Conservation (phyloP, 2,329 filamentous ascomycete species). For the Pezicula neosporulosa region DNA sequence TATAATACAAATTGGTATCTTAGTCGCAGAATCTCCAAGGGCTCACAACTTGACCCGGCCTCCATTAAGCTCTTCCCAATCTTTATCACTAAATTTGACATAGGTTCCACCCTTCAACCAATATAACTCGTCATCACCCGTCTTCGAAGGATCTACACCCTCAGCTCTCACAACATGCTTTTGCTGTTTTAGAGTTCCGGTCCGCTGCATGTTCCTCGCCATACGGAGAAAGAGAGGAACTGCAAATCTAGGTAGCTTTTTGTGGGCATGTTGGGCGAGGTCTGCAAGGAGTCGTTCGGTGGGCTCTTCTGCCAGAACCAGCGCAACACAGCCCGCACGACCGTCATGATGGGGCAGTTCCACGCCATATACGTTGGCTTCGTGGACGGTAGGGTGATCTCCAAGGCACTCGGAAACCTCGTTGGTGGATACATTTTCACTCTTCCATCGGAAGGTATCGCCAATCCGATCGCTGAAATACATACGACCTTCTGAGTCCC, state of each 20-base stretch:
- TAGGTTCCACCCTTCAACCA: slow-evolving; percentile 63
- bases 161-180: slow-evolving; percentile 70
- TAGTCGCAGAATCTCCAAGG: too few relatives aligned
- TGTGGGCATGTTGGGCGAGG: slow-evolving; percentile 55
- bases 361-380: slow-evolving; percentile 87
- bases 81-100: slow-evolving; percentile 58
- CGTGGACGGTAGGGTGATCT: slow-evolving; percentile 60
- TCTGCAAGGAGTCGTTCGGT: slow-evolving; percentile 47
- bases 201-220: slow-evolving; percentile 58
- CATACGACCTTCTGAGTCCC: slow-evolving; percentile 65
- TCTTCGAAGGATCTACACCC: slow-evolving; percentile 65
- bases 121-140: slow-evolving; percentile 45
- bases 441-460: slow-evolving; percentile 78
- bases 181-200: slow-evolving; percentile 87
- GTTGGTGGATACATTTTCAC: slow-evolving; percentile 77
- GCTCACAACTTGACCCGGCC: slow-evolving; percentile 54
- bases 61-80: slow-evolving; percentile 66
- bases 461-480: slow-evolving; percentile 82
- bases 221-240: slow-evolving; percentile 75
- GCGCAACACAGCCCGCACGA: slow-evolving; percentile 75
- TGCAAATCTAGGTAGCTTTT: slow-evolving; percentile 67
- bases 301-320: slow-evolving; percentile 53
- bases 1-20: too few relatives aligned
- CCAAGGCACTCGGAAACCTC: slow-evolving; percentile 79
- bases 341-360: slow-evolving; percentile 77